Evolutionary conservation across 345 rosid species (phyloP).

Genomic region (Citrus sp.): DNA sequence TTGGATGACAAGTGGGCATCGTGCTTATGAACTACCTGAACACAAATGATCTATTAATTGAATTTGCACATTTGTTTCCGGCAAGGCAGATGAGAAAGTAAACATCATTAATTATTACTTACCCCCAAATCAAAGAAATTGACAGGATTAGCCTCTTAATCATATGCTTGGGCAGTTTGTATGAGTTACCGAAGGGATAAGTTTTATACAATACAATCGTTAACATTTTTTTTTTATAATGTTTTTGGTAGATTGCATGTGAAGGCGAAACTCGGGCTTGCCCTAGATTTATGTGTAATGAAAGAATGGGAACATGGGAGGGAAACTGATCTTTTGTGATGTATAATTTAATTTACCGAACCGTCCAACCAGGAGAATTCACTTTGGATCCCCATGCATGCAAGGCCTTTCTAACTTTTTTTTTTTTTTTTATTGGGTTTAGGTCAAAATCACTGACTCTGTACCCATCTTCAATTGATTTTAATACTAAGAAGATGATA

Average conservation of each 20-base stretch:
- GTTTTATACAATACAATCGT: too few relatives aligned
- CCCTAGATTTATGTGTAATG: neutral
- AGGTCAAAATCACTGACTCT: too few relatives aligned
- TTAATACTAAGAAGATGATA: too few relatives aligned
- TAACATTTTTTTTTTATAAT: too few relatives aligned
- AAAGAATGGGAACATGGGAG: neutral
- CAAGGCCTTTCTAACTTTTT: neutral
- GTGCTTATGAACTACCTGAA: too few relatives aligned
- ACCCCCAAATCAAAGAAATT: neutral
- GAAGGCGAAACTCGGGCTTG: neutral
- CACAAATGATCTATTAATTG: too few relatives aligned
- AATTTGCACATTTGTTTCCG: too few relatives aligned
- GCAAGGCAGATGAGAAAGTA: too few relatives aligned
- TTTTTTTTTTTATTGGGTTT: neutral
- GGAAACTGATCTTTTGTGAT: neutral
- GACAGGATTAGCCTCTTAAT: neutral
- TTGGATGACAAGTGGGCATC: too few relatives aligned
- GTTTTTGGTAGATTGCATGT: neutral
- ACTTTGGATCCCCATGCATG: constrained; percentile 9
- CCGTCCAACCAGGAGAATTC: neutral
- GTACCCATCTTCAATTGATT: too few relatives aligned
- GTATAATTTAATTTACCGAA: neutral
- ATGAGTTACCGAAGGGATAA: neutral
- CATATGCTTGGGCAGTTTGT: neutral
- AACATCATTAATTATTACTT: too few relatives aligned